These are phyloP conservation scores for Planoprotostelium fungivorum DNA, from an alignment of 78 protist genomes.

Conservation along the genomic window DNA sequence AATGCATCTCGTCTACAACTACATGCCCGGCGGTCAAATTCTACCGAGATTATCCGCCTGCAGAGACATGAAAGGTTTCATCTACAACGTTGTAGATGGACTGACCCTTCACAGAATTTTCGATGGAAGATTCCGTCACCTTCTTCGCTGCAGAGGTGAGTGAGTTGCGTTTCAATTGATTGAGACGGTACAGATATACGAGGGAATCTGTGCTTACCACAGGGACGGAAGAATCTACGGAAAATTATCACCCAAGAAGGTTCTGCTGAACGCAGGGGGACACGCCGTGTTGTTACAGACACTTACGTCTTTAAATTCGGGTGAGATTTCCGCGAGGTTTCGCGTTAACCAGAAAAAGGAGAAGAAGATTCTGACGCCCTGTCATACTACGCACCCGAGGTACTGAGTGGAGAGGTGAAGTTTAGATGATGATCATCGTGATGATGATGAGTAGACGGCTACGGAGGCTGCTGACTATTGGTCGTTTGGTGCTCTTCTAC, in stretches of 20 bases:
- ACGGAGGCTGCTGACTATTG: neutral
- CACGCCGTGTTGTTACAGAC: neutral
- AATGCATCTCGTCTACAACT: neutral
- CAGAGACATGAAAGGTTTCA: no score
- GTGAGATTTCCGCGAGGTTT: no score
- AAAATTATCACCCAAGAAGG: neutral
- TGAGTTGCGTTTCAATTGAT: neutral
- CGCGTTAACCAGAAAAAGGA: no score
- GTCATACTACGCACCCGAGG: neutral
- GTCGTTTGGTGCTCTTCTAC: neutral
- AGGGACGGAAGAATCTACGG: neutral
- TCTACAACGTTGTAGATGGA: no score
- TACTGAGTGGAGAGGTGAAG: neutral
- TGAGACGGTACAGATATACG: neutral
- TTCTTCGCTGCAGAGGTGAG: neutral
- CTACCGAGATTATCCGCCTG: no score
- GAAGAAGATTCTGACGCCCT: neutral
- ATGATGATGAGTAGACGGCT: neutral
- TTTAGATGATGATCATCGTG: neutral
- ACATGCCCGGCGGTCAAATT: neutral
- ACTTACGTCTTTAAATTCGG: neutral
- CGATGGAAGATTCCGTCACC: no score
- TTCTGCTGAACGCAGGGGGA: neutral
- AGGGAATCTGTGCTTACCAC: neutral
- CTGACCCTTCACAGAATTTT: no score